These are phyloP conservation scores for Friedmanniomyces endolithicus DNA, from an alignment of 495 filamentous ascomycete species.

Conservation along the genomic window DNA sequence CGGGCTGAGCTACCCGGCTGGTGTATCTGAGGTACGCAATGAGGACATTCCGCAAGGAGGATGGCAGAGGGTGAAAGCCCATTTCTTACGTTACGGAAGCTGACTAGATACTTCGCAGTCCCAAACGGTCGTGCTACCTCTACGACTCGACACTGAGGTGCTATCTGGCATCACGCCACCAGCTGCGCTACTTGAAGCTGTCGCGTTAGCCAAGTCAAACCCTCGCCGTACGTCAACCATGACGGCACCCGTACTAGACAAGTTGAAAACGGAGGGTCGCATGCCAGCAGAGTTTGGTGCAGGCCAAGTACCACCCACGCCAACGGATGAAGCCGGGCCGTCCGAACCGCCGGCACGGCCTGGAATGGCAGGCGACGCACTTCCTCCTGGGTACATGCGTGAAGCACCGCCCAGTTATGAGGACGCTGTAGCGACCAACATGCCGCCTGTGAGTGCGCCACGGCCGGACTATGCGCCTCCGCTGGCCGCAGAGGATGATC, in stretches of 20 bases:
- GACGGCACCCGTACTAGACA: slow-evolving; percentile 14
- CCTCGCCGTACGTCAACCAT: slow-evolving; percentile 20
- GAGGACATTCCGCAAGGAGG: slow-evolving; percentile 1
- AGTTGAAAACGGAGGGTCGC: slow-evolving; percentile 8
- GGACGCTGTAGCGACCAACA: slow-evolving; percentile 73
- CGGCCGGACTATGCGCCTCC: slow-evolving; percentile 52
- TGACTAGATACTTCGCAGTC: slow-evolving; percentile 32
- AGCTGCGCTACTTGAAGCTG: slow-evolving; percentile 55
- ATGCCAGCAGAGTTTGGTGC: slow-evolving; percentile 15
- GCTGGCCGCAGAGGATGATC: slow-evolving; percentile 23
- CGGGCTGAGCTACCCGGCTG: slow-evolving; percentile 48
- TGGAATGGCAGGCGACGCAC: neutral
- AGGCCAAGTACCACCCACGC: slow-evolving; percentile 5
- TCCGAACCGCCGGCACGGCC: neutral
- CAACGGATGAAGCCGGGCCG: neutral
- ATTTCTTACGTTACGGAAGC: neutral
- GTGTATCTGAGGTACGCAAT: slow-evolving; percentile 16
- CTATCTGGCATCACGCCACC: slow-evolving; percentile 89
- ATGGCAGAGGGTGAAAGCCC: slow-evolving; percentile 23
- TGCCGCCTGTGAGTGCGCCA: slow-evolving; percentile 53
- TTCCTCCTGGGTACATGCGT: slow-evolving; percentile 23
- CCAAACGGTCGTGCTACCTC: slow-evolving; percentile 59
- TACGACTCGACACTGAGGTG: slow-evolving; percentile 66
- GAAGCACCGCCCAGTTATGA: slow-evolving; percentile 36
- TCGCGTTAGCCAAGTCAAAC: slow-evolving; percentile 31